phyloP scores from a whole-genome alignment of 371 early-diverging fungal genomes.

The Umbelopsis sp. region DNA sequence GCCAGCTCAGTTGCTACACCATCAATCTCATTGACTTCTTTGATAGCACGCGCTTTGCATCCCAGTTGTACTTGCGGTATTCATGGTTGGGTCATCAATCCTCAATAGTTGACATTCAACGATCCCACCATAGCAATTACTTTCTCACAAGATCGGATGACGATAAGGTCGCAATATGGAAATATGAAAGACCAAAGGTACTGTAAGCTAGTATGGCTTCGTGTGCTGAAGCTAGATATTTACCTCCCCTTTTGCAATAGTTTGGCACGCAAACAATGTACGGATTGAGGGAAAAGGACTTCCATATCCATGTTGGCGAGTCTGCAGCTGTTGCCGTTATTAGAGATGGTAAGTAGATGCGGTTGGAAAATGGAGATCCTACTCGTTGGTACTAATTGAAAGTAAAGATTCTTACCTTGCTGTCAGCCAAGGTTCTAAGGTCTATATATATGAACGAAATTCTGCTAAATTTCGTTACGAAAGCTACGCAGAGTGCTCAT shows the following conservation, averaged over 20 bases:
- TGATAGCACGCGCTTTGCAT: constrained; percentile 60
- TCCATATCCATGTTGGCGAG: not conserved
- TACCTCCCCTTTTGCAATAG: not conserved
- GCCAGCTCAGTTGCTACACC: constrained; percentile 68
- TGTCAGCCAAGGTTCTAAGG: not conserved
- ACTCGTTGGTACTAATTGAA: too few relatives aligned
- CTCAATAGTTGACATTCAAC: constrained; percentile 41
- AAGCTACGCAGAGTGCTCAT: not conserved
- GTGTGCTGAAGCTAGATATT: not conserved
- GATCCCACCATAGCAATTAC: constrained; percentile 45
- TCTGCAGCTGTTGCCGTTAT: not conserved
- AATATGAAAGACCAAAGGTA: constrained; percentile 47
- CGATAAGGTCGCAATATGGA: constrained; percentile 64
- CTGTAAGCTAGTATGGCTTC: not conserved
- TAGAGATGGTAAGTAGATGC: not conserved
- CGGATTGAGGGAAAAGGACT: constrained; percentile 18
- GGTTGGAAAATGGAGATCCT: too few relatives aligned
- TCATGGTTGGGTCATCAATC: constrained; percentile 74
- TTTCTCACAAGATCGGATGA: constrained; percentile 57
- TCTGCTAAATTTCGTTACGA: not conserved
- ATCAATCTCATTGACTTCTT: constrained; percentile 81
- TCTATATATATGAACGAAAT: not conserved
- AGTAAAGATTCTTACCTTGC: not conserved
- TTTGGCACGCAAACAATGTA: constrained; percentile 9
- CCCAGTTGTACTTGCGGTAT: constrained; percentile 62